Base-by-base conservation (phyloP, 371 early-diverging fungal genomes). In the Funneliformis caledonium region DNA sequence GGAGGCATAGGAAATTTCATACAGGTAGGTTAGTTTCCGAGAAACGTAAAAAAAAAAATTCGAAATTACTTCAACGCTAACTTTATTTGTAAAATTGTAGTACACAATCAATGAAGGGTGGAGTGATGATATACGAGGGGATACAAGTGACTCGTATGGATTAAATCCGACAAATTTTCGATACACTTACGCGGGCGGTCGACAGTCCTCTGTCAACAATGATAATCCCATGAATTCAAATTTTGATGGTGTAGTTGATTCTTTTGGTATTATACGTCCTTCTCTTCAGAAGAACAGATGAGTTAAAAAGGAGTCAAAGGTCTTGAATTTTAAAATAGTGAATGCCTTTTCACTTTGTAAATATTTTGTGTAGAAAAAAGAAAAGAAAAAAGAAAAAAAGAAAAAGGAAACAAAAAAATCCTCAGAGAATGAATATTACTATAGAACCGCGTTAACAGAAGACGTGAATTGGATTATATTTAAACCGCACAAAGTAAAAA, bases 1-100 rank as follows among this genome's bases (percentile, higher is more conserved):
- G 78, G 78, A 10, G 78, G 78, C 16, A 37, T 77, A 42, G 67
- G 64, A 16, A 77, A 77, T 37, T 33, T 50, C 9, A 62, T 77
- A 50, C 78, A 77, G 56, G 37, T 37, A 37, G 37, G 3, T 37
- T 37, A 37, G 37, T 37, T 37, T 37, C 37, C 3, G 37, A 37
- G 37, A 37, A 37, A 37, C 26, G 3, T 37, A 3, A 37, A 37
- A 37, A 37, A 37, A 37, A 37, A 37, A 37, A 37, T 37, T 37
- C 37, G 3, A 11, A 50, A 4, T 50, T 4, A 26, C 26, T 50
- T 50, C 16, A 50, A 50, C 50, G 50, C 19, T 16, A 52, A 12
- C 14, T 52, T 3, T 52, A 12, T 52, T 16, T 52, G 19, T 19
- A 16, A 16, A 16, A 16, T 52, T 52, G 3, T 52, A 52, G 56